Base-by-base conservation (phyloP, 2,329 filamentous ascomycete genomes). In the Fusarium chuoi region DNA sequence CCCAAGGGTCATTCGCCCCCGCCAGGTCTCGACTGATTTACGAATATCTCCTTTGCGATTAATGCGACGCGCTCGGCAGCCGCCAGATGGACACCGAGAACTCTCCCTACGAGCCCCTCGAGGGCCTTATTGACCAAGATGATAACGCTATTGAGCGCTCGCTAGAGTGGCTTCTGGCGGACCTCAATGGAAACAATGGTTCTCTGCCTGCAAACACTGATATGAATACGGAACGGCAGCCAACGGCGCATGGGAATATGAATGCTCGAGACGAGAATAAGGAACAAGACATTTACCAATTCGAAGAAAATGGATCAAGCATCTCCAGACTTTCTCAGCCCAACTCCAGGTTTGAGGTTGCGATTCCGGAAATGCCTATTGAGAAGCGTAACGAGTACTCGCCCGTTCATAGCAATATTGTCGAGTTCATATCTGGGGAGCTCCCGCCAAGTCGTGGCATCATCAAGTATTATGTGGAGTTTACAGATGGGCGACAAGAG, bases 401-500 rank as follows among this genome's bases (percentile, higher is more conserved):
- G 6, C 61, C 63, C 15, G 70, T 83, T 6, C 71, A 77, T 2
- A 87, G 84, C 65, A 77, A 82, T 39, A 77, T 80, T 6, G 78
- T 87, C 20, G 81, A 85, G 41, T 77, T 73, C 8, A 73, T 88
- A 9, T 49, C 81, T 3, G 78, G 79, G 10, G 75, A 83, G 59
- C 70, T 79, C 20, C 68, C 75, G 2, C 74, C 74, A 3, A 76
- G 78, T 20, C 65, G 70, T 14, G 75, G 72, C 12, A 73, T 81
- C 15, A 28, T 75, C 4, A 77, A 77, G 28, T 85, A 84, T 48
- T 77, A 74, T 9, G 79, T 85, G 17, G 85, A 87, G 66, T 87
- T 87, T 54, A 82, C 83, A 36, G 86, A 88, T 71, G 86, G 86
- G 30, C 81, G 82, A 56, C 74, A 83, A 70, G 82, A 86, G 61